phyloP scores from a whole-genome alignment of 352 stramenopile species.

The Pythium periplocum region DNA sequence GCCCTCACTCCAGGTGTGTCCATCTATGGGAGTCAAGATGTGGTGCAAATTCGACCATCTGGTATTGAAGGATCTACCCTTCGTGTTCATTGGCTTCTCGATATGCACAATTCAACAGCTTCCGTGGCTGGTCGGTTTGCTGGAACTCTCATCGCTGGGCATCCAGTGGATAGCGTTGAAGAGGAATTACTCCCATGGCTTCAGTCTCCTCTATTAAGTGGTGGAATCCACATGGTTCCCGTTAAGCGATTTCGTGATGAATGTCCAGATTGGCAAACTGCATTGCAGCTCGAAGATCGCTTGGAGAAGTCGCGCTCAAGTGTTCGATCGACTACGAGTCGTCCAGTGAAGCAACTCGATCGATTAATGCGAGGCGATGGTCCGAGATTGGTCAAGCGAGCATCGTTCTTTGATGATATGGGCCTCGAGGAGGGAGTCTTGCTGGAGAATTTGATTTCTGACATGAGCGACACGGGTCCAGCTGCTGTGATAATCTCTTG shows the following conservation, averaged over 20 bases:
- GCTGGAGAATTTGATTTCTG: conserved; percentile 42
- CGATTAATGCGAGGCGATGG: conserved; percentile 8
- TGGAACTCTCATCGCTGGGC: conserved; percentile 67
- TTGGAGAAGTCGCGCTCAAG: conserved; percentile 11
- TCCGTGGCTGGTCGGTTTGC: conserved; percentile 66
- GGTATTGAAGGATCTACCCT: conserved; percentile 76
- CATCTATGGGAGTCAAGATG: conserved; percentile 61
- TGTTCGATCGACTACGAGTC: not conserved
- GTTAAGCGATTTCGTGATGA: conserved; percentile 12
- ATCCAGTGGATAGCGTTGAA: conserved; percentile 70
- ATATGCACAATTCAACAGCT: conserved; percentile 69
- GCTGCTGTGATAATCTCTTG: conserved; percentile 63
- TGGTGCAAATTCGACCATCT: conserved; percentile 66
- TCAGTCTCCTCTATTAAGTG: conserved; percentile 75
- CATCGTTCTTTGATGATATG: conserved; percentile 21
- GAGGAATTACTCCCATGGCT: conserved; percentile 82
- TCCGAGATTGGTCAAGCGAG: conserved; percentile 13
- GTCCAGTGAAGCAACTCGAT: conserved; percentile 7
- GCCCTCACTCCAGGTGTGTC: conserved; percentile 55
- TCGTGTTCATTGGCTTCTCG: conserved; percentile 77
- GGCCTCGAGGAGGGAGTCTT: conserved; percentile 42
- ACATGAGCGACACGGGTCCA: conserved; percentile 54
- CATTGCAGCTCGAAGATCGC: conserved; percentile 14
- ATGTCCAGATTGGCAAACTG: conserved; percentile 14
- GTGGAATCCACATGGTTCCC: conserved; percentile 32